phyloP scores from a whole-genome alignment of 805 yeast species.

The Hanseniaspora osmophila region DNA sequence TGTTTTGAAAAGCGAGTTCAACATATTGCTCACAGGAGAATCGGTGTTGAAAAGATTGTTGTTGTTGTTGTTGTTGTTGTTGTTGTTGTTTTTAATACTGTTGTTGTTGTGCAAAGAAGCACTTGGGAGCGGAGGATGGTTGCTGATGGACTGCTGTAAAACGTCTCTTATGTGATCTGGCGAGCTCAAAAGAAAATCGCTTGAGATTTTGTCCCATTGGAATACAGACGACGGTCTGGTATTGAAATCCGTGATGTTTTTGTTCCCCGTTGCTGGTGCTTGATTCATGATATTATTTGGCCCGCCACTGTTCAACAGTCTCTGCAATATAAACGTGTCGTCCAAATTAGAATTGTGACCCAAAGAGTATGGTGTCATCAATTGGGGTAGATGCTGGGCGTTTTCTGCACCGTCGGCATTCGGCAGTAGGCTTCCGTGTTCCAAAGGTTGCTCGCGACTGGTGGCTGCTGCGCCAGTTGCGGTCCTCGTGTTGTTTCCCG shows the following conservation, averaged over 20 bases:
- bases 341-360: background rate
- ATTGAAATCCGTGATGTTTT: slow-evolving; percentile 18
- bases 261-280: slow-evolving; percentile 6
- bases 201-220: slow-evolving; percentile 10
- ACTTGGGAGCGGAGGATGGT: background rate
- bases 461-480: too few species aligned
- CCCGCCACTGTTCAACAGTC: background rate
- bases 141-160: slow-evolving; percentile 15
- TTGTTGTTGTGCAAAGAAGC: slow-evolving; percentile 16
- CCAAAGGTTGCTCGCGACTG: too few species aligned
- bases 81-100: slow-evolving; percentile 17
- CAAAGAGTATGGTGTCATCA: background rate
- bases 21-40: slow-evolving; percentile 17
- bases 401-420: background rate
- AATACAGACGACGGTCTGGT: slow-evolving; percentile 22
- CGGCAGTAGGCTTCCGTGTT: too few species aligned
- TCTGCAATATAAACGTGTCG: background rate
- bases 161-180: slow-evolving; percentile 24
- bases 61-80: slow-evolving; percentile 14
- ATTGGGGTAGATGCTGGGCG: background rate
- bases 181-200: slow-evolving; percentile 20
- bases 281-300: background rate
- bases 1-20: background rate
- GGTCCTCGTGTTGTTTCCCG: too few species aligned
- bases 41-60: slow-evolving; percentile 23